phyloP scores from a whole-genome alignment of 1,139 yeast genomes.

The Arxiozyma bovina region DNA sequence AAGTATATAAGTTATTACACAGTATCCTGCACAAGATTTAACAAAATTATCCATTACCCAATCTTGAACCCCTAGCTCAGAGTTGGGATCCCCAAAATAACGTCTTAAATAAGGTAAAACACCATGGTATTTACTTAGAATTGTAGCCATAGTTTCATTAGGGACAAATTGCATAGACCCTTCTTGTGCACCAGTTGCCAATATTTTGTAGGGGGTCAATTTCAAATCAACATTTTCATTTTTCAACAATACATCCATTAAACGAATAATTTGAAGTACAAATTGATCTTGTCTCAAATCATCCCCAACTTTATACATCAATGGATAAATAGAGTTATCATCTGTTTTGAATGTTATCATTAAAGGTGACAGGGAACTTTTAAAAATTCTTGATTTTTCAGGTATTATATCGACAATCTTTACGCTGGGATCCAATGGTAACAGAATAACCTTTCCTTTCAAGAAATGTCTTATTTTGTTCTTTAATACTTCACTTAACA shows the following conservation, averaged over 20 bases:
- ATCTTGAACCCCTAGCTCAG: slow-evolving; percentile 65
- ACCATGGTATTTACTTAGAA: slow-evolving; percentile 63
- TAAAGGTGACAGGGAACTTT: slow-evolving; percentile 81
- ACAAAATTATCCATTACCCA: slow-evolving; percentile 89
- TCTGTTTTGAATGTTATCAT: slow-evolving; percentile 73
- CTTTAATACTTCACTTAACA: slow-evolving; percentile 32
- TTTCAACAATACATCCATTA: slow-evolving; percentile 83
- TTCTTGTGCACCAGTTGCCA: slow-evolving; percentile 85
- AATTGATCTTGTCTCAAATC: slow-evolving; percentile 94
- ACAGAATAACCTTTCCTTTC: slow-evolving; percentile 20
- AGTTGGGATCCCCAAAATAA: slow-evolving; percentile 34
- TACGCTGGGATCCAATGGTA: slow-evolving; percentile 35
- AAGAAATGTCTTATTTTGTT: slow-evolving; percentile 28
- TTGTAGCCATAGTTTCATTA: slow-evolving; percentile 80
- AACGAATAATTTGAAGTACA: slow-evolving; percentile 79
- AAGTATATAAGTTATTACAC: slow-evolving; percentile 86
- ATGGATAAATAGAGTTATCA: slow-evolving; percentile 41
- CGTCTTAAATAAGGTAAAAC: slow-evolving; percentile 58
- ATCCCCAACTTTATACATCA: slow-evolving; percentile 94
- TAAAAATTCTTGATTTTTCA: slow-evolving; percentile 76
- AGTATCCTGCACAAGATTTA: slow-evolving; percentile 93
- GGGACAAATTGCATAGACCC: slow-evolving; percentile 92
- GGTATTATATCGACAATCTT: slow-evolving; percentile 69
- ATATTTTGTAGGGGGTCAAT: slow-evolving; percentile 79
- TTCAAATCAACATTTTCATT: slow-evolving; percentile 85